Base-by-base conservation (phyloP, 106 monocot genomes). In the Allium fistulosum region DNA sequence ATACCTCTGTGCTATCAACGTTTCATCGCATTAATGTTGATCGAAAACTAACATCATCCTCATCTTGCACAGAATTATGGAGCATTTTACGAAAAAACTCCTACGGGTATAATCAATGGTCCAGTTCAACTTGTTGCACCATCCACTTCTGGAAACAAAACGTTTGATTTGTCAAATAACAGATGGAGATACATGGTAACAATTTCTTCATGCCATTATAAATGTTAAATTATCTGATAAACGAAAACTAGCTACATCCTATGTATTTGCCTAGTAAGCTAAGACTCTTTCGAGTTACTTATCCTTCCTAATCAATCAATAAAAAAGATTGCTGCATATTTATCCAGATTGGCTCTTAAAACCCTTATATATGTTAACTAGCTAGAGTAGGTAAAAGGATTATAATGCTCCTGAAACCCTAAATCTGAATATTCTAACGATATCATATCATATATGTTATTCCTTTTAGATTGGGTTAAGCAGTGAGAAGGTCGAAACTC, bases 41-140 rank as follows among this genome's bases (percentile, higher is more conserved):
- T 4, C 37, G 26, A 4, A 18, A 14, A 8, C 14, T 28, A 17
- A 14, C 22, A 17, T 18, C 10, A 12, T 67, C 47, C 62, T 14
- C 11, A 11, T 0, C 18, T 22, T 14, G 45, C 49, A 53, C 75
- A 94, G 94, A 94, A 90, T 47, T 94, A 94, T 62, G 90, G 94
- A 15, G 59, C 78, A 17, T 58, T 47, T 28, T 90, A 73, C 48
- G 90, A 94, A 18, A 22, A 48, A 7, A 17, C 50, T 49, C 83
- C 84, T 5, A 72, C 78, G 22, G 90, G 90, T 26, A 79, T 90
- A 27, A 79, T 55, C n/a, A 75, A 77, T 2, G 90, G 82, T 4
- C 90, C 90, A 26, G 85, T 94, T 6, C 55, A 74, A 37, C 18
- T 94, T 60, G 62, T 79, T 15, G 80, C 68, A 51, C 37, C 37